Evolutionary conservation across 2,329 filamentous ascomycete species (phyloP), one percentile per base, ranked within the genome.

Genomic region (Phaeoacremonium minimum): DNA sequence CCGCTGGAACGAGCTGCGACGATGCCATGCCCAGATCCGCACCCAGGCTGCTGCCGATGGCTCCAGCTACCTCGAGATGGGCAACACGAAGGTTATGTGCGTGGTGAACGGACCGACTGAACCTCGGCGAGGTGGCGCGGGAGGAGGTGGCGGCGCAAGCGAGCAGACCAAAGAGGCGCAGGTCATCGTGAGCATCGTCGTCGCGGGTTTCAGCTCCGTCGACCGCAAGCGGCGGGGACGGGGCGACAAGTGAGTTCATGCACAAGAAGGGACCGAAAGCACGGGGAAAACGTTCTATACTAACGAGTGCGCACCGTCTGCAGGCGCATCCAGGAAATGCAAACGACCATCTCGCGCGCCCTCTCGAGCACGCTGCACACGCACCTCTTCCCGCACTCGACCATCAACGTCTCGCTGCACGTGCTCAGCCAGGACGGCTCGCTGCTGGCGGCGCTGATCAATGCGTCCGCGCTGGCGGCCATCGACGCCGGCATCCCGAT

Each of bases 401-500:
- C 82, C 19, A 95, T 98, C 56, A 76, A 75, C 28, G 75, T 98
- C 38, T 83, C 84, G 16, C 74, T 98, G 2, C 87, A 95, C 58
- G 81, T 98, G 22, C 80, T 98, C 30, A 86, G 84, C 0, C 83
- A 94, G 48, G 93, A 98, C 58, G 93, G 93, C 18, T 90, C 86
- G 1, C 74, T 97, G 4, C 80, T 98, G 15, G 89, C 91, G 1
- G 85, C 89, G 0, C 87, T 91, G 31, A 71, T 97, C 49, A 98
- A 98, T 54, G 93, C 93, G 4, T 79, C 86, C 1, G 95, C 91
- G 0, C 77, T 98, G 11, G 93, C 93, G 0, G 78, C 97, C 15
- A 83, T 97, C 44, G 93, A 98, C 57, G 93, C 93, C 1, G 93
- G 93, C 35, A 84, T 98, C 15, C 93, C 93, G 16, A 96, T 97